A percentile compares a stretch with the other conserved stretches of the same genome.
These are phyloP conservation scores for Septoria linicola DNA, from an alignment of 2,329 filamentous ascomycete genomes.

Conservation along the genomic window DNA sequence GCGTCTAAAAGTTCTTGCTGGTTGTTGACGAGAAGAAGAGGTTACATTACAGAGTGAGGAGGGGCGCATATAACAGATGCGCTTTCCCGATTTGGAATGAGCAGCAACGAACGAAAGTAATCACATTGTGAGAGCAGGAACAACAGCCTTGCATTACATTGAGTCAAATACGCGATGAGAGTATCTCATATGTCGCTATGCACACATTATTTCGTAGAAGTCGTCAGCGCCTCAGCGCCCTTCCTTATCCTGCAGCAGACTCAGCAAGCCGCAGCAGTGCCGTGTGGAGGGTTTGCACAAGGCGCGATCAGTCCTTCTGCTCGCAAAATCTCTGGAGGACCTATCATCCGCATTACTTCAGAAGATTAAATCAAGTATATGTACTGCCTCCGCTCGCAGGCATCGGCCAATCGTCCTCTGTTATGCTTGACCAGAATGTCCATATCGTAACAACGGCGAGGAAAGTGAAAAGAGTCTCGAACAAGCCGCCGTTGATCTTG, in stretches of 20 bases:
- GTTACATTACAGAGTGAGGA: no score
- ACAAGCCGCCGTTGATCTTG: slow-evolving; percentile 89
- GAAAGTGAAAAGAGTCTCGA: slow-evolving; percentile 90
- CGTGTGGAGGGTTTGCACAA: slow-evolving; percentile 3
- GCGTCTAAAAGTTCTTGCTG: no score
- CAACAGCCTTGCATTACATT: no score
- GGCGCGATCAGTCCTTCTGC: slow-evolving; percentile 3
- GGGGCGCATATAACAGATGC: no score
- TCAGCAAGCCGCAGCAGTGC: slow-evolving; percentile 8
- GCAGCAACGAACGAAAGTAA: no score
- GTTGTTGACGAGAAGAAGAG: no score
- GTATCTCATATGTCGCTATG: slow-evolving; percentile 28
- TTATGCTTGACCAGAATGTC: slow-evolving; percentile 98
- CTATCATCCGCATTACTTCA: slow-evolving; percentile 12
- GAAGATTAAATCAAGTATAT: slow-evolving; percentile 36
- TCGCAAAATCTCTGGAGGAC: slow-evolving; percentile 3
- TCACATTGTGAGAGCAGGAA: no score
- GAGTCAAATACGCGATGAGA: slow-evolving; percentile 7
- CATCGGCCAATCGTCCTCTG: slow-evolving; percentile 93
- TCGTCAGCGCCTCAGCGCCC: slow-evolving; percentile 13
- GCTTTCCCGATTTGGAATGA: no score
- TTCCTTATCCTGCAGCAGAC: slow-evolving; percentile 18
- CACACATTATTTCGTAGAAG: slow-evolving; percentile 25
- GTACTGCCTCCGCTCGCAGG: slow-evolving; percentile 44
- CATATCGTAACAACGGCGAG: slow-evolving; percentile 79